Percentiles rank a stretch among this genome's conserved stretches.
These are phyloP conservation scores for Piromyces finnis DNA, from an alignment of 192 early-diverging fungal genomes.

Conservation along the genomic window DNA sequence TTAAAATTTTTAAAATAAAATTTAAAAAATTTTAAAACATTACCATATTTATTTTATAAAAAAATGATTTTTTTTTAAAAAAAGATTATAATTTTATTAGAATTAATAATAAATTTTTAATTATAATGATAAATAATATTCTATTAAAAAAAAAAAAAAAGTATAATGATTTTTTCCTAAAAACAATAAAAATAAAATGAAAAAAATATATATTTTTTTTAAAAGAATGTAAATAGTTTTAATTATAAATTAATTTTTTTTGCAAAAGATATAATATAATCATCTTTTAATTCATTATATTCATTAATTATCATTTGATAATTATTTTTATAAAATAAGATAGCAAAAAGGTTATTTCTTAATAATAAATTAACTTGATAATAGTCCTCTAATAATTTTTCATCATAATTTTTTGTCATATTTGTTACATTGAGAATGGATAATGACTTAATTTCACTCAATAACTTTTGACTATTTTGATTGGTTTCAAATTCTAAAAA, in stretches of 20 bases:
- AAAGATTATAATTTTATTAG: no score
- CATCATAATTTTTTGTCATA: not conserved
- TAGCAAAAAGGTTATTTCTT: not conserved
- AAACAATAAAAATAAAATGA: no score
- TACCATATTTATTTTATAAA: no score
- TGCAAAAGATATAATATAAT: not conserved
- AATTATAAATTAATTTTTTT: not conserved
- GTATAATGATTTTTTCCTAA: no score
- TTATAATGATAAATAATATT: no score
- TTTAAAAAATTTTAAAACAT: no score
- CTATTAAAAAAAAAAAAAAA: no score
- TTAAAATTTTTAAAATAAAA: no score
- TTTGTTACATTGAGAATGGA: not conserved
- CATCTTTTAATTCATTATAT: not conserved
- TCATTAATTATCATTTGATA: not conserved
- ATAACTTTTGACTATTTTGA: not conserved
- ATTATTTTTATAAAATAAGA: not conserved
- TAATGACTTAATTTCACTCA: not conserved
- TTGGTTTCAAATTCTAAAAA: not conserved
- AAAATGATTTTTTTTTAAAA: no score
- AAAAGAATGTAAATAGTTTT: no score
- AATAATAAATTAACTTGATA: not conserved
- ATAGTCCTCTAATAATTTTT: not conserved
- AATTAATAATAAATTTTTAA: no score
- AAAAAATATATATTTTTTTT: no score